phyloP scores from a whole-genome alignment of 306 rosid species.

The Cicer bijugum region DNA sequence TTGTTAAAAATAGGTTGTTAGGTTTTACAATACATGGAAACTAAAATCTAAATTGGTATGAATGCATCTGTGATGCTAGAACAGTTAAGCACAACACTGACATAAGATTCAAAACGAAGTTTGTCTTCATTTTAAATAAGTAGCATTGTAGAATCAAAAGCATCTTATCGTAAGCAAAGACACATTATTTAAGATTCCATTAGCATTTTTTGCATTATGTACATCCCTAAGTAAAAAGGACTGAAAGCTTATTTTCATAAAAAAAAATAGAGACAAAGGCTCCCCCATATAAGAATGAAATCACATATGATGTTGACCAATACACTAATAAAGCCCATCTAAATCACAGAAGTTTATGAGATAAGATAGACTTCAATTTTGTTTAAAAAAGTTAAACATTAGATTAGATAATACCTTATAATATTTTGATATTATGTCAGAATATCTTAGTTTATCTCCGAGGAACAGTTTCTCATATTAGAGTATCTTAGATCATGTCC shows the following conservation, averaged over 20 bases:
- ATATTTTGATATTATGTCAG: not conserved
- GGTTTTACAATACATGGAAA: constrained; percentile 1
- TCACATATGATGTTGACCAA: constrained; percentile 1
- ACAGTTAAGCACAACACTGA: constrained; percentile 21
- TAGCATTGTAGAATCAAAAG: constrained; percentile 16
- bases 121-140: constrained; percentile 39
- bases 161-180: constrained; percentile 31
- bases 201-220: constrained; percentile 20
- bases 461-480: not conserved
- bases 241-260: not conserved
- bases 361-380: constrained; percentile 10
- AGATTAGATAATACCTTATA: too few species aligned
- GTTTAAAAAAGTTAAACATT: not conserved
- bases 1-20: constrained; percentile 27
- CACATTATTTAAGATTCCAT: constrained; percentile 28
- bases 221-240: constrained; percentile 25
- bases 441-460: not conserved
- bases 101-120: constrained; percentile 26
- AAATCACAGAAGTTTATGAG: constrained; percentile 21
- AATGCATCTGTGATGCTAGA: constrained; percentile 22
- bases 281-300: constrained; percentile 10
- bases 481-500: not conserved
- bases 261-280: constrained; percentile 5
- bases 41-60: constrained; percentile 5
- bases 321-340: constrained; percentile 4